These are phyloP conservation scores for Tricholoma saponaceum DNA, from an alignment of 768 basidiomycete species.

Conservation along the genomic window DNA sequence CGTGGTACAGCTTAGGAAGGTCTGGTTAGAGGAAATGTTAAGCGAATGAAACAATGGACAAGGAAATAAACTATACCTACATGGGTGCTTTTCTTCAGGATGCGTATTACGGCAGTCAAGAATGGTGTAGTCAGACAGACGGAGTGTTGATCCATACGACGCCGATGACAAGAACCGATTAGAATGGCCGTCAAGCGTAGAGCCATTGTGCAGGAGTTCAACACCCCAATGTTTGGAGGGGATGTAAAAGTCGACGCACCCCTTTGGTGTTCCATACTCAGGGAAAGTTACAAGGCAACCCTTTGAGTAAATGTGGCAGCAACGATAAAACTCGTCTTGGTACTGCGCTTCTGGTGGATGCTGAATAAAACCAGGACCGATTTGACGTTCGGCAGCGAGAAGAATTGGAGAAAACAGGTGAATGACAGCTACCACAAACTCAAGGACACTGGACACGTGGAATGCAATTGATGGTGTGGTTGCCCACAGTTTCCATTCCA, in stretches of 20 bases:
- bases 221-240: neutral
- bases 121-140: neutral
- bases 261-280: neutral
- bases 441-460: neutral
- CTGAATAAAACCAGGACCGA: neutral
- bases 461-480: neutral
- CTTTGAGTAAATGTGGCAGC: neutral
- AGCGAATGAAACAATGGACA: neutral
- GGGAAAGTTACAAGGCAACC: neutral
- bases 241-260: neutral
- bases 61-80: neutral
- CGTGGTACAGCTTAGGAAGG: too few species aligned
- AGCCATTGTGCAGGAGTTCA: neutral
- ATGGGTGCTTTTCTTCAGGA: neutral
- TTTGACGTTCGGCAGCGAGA: neutral
- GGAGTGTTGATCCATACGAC: neutral
- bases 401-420: neutral
- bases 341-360: neutral
- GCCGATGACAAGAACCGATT: neutral
- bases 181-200: neutral
- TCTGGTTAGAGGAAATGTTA: too few species aligned
- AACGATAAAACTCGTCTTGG: neutral
- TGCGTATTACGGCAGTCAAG: neutral
- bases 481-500: neutral
- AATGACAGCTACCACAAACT: neutral